These are phyloP conservation scores for Daedalea quercina DNA, from an alignment of 768 basidiomycete genomes.

Conservation along the genomic window DNA sequence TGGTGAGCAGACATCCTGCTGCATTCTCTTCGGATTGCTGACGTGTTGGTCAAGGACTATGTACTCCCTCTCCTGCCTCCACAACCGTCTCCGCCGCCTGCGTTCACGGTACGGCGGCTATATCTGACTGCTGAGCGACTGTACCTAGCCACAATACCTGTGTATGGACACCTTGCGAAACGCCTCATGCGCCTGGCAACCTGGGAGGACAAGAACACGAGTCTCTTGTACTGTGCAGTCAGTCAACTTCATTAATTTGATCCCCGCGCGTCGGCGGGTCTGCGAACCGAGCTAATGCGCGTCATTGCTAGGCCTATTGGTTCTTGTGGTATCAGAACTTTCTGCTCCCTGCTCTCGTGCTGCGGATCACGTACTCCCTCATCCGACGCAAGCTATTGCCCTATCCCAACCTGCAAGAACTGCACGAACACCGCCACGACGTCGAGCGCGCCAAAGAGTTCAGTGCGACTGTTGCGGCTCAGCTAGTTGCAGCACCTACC, in stretches of 20 bases:
- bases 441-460: conserved; percentile 45
- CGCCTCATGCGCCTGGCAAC: conserved; percentile 38
- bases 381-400: conserved; percentile 41
- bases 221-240: conserved; percentile 45
- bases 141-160: conserved; percentile 45
- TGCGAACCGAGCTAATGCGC: background rate
- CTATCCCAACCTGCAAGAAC: conserved; percentile 48
- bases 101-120: conserved; percentile 50
- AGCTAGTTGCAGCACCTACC: conserved; percentile 38
- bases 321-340: conserved; percentile 54
- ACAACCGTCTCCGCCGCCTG: conserved; percentile 29
- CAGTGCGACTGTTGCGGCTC: conserved; percentile 39
- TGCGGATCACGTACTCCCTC: conserved; percentile 42
- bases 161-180: conserved; percentile 39
- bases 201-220: conserved; percentile 46
- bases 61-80: conserved; percentile 44
- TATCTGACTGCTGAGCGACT: conserved; percentile 46
- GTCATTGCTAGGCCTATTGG: conserved; percentile 47
- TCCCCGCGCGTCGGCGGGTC: background rate
- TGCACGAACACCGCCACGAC: conserved; percentile 45
- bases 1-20: conserved; percentile 5
- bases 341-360: conserved; percentile 44
- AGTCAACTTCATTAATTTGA: conserved; percentile 17
- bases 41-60: no score
- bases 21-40: no score